Evolutionary conservation across 768 basidiomycete species (phyloP).

Genomic region (Suillus plorans): DNA sequence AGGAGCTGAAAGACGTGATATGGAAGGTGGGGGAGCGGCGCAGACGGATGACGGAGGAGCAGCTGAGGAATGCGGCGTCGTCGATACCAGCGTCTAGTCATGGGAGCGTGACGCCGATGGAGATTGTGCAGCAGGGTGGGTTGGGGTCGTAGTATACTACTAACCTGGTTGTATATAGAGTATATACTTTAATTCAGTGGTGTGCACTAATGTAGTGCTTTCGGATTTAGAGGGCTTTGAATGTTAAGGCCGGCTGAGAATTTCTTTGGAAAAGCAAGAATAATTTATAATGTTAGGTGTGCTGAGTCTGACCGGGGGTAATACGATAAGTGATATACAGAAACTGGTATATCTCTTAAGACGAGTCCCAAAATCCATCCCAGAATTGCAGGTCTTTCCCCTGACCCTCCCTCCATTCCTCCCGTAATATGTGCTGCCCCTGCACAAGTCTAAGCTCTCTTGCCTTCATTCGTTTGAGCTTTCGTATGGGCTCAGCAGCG

Average conservation of each 20-base stretch:
- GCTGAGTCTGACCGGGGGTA: not conserved
- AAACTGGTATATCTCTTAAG: not conserved
- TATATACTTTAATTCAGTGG: not conserved
- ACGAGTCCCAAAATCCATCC: slow-evolving; percentile 33
- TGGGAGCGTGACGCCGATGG: slow-evolving; percentile 32
- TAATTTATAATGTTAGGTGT: not conserved
- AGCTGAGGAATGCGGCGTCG: slow-evolving; percentile 10
- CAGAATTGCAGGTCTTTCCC: slow-evolving; percentile 31
- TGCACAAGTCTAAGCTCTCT: slow-evolving; percentile 85
- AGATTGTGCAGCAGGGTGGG: slow-evolving; percentile 35
- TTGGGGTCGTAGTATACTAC: not conserved
- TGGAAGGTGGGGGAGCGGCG: slow-evolving; percentile 80
- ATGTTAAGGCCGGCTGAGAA: not conserved
- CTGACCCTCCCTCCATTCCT: slow-evolving; percentile 30
- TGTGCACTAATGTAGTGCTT: not conserved
- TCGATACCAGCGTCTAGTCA: slow-evolving; percentile 9
- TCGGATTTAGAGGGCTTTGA: not conserved
- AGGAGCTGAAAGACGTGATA: slow-evolving; percentile 84
- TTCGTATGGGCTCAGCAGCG: slow-evolving; percentile 55
- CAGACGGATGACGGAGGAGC: slow-evolving; percentile 45
- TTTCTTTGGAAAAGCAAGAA: not conserved
- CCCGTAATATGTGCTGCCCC: slow-evolving; percentile 67
- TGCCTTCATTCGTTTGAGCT: slow-evolving; percentile 72
- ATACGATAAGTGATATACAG: not conserved
- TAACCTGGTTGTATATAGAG: too few relatives aligned